Base-by-base conservation (phyloP, 805 yeast genomes). In the Alloascoidea hylecoeti region DNA sequence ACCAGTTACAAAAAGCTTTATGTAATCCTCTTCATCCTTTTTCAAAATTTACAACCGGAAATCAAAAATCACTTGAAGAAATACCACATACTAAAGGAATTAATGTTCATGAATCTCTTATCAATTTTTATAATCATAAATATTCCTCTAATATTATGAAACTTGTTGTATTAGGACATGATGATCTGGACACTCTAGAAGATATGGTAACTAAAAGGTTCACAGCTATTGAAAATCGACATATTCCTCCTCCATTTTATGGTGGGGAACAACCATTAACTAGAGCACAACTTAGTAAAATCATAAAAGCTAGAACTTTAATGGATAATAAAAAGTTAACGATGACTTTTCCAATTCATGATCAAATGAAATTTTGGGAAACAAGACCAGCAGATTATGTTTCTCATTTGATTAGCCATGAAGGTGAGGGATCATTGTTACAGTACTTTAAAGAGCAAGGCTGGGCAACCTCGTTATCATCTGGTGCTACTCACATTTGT, bases 61-160 rank as follows among this genome's bases (percentile, higher is more conserved):
- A 88, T 56, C 61, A 70, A 40, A 57, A 62, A 33, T 89, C 98
- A 1, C 63, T 89, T 38, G 79, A 79, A 23, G 73, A 66, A 4
- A 66, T 60, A 3, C 97, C 97, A 2, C 52, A 58, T 13, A 43
- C 57, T 6, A 46, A 64, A 15, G 84, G 83, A 5, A 44, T 78
- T 16, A 80, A 92, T 52, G 89, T 85, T 13, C 72, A 97, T 49
- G 81, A 79, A 18, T 83, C 80, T 49, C 66, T 89, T 43, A 59
- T 89, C 39, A 75, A 81, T 46, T 89, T 82, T 55, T 78, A 92
- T 55, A 57, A 63, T 9, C 56, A 65, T 18, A 74, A 72, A 41
- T 89, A 92, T 56, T 82, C 96, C 4, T 67, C 96, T 9, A 86
- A 86, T 50, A 55, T 88, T 41, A 89, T 89, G 97, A 80, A 78